Evolutionary conservation across 1,284 basidiomycete species (phyloP).

Genomic region (Inonotus obliquus): DNA sequence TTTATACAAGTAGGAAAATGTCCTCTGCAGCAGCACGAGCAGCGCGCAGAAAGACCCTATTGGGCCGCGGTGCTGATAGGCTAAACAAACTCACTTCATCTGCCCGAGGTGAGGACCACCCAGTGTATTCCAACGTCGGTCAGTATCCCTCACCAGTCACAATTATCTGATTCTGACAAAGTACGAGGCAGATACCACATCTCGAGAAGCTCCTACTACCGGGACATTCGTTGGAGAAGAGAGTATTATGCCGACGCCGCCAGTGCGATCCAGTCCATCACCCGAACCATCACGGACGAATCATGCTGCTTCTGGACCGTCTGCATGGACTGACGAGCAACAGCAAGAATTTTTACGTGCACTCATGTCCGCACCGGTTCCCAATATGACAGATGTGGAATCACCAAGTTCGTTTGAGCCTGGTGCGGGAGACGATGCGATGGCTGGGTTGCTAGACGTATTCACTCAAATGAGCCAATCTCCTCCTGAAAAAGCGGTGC

Average conservation of each 20-base stretch:
- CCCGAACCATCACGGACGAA: constrained; percentile 25
- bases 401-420: neutral
- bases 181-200: neutral
- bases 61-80: constrained; percentile 62
- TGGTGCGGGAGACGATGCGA: constrained; percentile 14
- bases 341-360: constrained; percentile 62
- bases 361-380: constrained; percentile 38
- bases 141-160: constrained; percentile 21
- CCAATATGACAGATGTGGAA: constrained; percentile 23
- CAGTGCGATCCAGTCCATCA: constrained; percentile 29
- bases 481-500: constrained; percentile 10
- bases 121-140: constrained; percentile 56
- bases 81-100: constrained; percentile 71
- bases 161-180: constrained; percentile 2
- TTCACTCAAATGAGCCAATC: constrained; percentile 14
- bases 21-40: constrained; percentile 57
- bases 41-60: constrained; percentile 69
- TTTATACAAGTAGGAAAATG: constrained; percentile 4
- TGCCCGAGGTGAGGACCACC: constrained; percentile 65
- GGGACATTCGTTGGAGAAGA: constrained; percentile 63
- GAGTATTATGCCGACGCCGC: constrained; percentile 42
- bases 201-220: constrained; percentile 25
- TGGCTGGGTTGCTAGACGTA: constrained; percentile 20
- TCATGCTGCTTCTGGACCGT: constrained; percentile 12
- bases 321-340: constrained; percentile 58